Evolutionary conservation across 192 early-diverging fungal genomes (phyloP), one percentile per base, ranked within the genome.

Genomic region (Dispira parvispora): DNA sequence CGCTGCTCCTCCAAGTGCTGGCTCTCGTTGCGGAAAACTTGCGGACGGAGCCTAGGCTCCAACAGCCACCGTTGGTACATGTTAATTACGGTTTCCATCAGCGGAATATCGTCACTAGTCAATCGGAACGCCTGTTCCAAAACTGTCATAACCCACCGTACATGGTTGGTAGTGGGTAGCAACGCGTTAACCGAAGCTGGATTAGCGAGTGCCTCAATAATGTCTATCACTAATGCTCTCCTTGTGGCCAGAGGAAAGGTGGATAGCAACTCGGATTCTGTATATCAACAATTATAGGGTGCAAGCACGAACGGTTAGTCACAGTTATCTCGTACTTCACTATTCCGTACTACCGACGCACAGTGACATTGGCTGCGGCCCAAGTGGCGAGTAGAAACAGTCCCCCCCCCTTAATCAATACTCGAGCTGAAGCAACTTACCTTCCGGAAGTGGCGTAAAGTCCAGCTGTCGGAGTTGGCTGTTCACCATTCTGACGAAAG

Each of bases 61-160:
- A 86, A 72, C 27, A 92, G 73, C 90, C 90, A 92, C 45, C 78
- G 74, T 12, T 76, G 70, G 71, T 90, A 92, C n/a, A 92, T 77
- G 46, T 70, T 76, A 12, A 84, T 74, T 6, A 78, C 79, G 62
- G 82, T 74, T 49, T 76, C 65, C 5, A 88, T 86, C 45, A 87
- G 84, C 8, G 65, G 63, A 53, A 85, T 69, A 52, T 92, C 85
- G 46, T 92, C 86, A 38, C 89, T 71, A 3, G 90, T 88, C 43
- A 92, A 71, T 28, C 73, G 68, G 55, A 92, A 87, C 11, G 88
- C 90, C 68, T 88, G 86, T 0, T 87, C 90, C n/a, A 92, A 67
- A 12, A 90, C 79, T 64, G 88, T 88, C 88, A 92, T 90, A 43
- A 80, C 78, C 87, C 87, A 92, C 44, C 75, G 71, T 20, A 92